A percentile compares a stretch with the other conserved stretches of the same genome.
These are phyloP conservation scores for Ogataea haglerorum DNA, from an alignment of 805 yeast species.

Conservation along the genomic window DNA sequence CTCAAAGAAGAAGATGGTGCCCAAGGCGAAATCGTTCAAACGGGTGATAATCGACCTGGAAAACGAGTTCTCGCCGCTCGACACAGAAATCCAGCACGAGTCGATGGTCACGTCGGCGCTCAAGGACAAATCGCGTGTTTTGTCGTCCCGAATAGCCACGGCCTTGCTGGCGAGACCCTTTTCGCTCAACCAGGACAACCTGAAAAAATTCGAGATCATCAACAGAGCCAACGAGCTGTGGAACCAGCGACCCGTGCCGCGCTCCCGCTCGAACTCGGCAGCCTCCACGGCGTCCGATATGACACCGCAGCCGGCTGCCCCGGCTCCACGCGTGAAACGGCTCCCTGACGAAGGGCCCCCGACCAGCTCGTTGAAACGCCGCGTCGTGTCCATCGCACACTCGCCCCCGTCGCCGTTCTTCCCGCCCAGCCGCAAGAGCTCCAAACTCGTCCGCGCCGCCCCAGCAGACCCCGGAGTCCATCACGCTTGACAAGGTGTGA, in stretches of 20 bases:
- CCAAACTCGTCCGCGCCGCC: slow-evolving; percentile 29
- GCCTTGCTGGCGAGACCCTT: slow-evolving; percentile 12
- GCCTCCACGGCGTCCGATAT: slow-evolving; percentile 10
- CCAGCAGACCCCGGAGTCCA: slow-evolving; percentile 32
- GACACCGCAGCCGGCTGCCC: neutral
- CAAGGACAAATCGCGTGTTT: slow-evolving; percentile 29
- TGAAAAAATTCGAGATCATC: slow-evolving; percentile 33
- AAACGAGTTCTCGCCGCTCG: slow-evolving; percentile 33
- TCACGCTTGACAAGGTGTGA: slow-evolving; percentile 20
- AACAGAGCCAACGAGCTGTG: slow-evolving; percentile 36
- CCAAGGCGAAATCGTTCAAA: slow-evolving; percentile 34
- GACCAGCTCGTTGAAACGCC: slow-evolving; percentile 16
- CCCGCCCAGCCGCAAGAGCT: slow-evolving; percentile 24
- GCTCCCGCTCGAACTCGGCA: slow-evolving; percentile 11
- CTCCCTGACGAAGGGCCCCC: slow-evolving; percentile 13
- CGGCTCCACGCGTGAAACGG: slow-evolving; percentile 12
- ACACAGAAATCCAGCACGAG: slow-evolving; percentile 36
- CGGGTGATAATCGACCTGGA: slow-evolving; percentile 34
- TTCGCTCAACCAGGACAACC: slow-evolving; percentile 7
- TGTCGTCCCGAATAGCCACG: slow-evolving; percentile 15
- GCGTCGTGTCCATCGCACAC: slow-evolving; percentile 21
- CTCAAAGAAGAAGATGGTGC: slow-evolving; percentile 29
- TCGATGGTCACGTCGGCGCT: slow-evolving; percentile 31
- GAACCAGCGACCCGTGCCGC: slow-evolving; percentile 25
- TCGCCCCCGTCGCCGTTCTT: slow-evolving; percentile 9